Evolutionary conservation across 2,329 filamentous ascomycete species (phyloP).

Genomic region (Fusarium dimerum): DNA sequence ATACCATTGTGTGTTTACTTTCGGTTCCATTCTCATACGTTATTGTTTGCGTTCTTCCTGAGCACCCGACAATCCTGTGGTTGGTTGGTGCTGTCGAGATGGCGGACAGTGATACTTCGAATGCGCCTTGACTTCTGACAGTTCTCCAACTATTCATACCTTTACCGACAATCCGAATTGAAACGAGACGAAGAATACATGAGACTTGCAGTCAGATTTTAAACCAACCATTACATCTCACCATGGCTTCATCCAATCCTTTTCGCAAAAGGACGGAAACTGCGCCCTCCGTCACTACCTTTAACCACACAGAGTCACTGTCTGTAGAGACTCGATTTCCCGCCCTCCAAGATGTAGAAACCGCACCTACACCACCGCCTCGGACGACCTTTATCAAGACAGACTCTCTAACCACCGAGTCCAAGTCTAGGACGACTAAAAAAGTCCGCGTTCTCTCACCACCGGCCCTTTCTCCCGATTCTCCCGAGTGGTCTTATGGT

Average conservation of each 20-base stretch:
- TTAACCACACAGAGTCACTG: constrained; percentile 7
- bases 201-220: not conserved
- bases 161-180: constrained; percentile 11
- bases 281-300: constrained; percentile 20
- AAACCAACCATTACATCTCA: constrained; percentile 1
- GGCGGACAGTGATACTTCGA: constrained; percentile 27
- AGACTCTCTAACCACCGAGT: constrained; percentile 36
- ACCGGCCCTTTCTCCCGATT: constrained; percentile 60
- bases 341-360: constrained; percentile 33
- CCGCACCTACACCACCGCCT: constrained; percentile 28
- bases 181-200: constrained; percentile 9
- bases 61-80: constrained; percentile 8
- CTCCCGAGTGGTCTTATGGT: constrained; percentile 38
- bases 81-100: constrained; percentile 32
- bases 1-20: constrained; percentile 11
- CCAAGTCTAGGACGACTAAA: constrained; percentile 58
- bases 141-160: constrained; percentile 15
- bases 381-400: constrained; percentile 25
- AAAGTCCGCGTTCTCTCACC: constrained; percentile 69
- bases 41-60: constrained; percentile 11
- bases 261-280: constrained; percentile 48
- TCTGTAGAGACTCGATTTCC: constrained; percentile 21
- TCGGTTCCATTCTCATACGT: constrained; percentile 13
- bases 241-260: constrained; percentile 48
- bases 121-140: constrained; percentile 26